Percentiles rank a stretch among this genome's conserved stretches.
Conservation (phyloP, 331 rosid species). For the Phaseolus coccineus region DNA sequence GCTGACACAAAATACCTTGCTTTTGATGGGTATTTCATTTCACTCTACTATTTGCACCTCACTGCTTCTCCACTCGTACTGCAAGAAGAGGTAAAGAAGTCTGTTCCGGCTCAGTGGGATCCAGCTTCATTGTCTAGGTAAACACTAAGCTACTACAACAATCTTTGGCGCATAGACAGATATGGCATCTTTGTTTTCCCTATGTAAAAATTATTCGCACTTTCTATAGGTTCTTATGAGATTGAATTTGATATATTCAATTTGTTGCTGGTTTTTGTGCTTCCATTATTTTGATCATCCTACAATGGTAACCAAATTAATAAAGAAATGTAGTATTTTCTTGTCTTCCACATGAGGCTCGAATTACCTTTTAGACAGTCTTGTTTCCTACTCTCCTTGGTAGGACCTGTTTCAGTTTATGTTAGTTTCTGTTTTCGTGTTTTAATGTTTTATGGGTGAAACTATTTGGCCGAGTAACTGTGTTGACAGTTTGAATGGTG, state of each 20-base stretch:
- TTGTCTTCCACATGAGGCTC: constrained; percentile 1
- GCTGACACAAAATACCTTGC: constrained; percentile 81
- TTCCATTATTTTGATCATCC: constrained; percentile 27
- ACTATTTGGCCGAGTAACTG: constrained; percentile 11
- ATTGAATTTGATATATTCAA: constrained; percentile 26
- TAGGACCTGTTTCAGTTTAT: neutral
- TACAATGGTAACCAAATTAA: constrained; percentile 24
- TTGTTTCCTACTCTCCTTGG: constrained; percentile 1
- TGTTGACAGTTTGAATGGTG: constrained; percentile 33
- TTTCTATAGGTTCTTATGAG: constrained; percentile 27
- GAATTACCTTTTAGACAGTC: constrained; percentile 4
- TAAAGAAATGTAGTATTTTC: constrained; percentile 16
- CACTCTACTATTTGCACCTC: constrained; percentile 80
- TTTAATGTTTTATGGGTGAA: constrained; percentile 22
- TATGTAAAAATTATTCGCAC: neutral
- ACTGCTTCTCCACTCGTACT: constrained; percentile 74
- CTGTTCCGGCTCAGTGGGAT: constrained; percentile 96
- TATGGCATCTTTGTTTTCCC: constrained; percentile 1
- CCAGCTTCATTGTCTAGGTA: constrained; percentile 93
- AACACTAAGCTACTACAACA: neutral
- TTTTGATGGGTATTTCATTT: constrained; percentile 89
- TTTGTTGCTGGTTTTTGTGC: constrained; percentile 6
- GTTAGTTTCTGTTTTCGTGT: constrained; percentile 1
- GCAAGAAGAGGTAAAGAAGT: constrained; percentile 73
- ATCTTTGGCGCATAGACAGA: neutral